Evolutionary conservation across 1,284 basidiomycete genomes (phyloP).

Genomic region (Cutaneotrichosporon cutaneum): DNA sequence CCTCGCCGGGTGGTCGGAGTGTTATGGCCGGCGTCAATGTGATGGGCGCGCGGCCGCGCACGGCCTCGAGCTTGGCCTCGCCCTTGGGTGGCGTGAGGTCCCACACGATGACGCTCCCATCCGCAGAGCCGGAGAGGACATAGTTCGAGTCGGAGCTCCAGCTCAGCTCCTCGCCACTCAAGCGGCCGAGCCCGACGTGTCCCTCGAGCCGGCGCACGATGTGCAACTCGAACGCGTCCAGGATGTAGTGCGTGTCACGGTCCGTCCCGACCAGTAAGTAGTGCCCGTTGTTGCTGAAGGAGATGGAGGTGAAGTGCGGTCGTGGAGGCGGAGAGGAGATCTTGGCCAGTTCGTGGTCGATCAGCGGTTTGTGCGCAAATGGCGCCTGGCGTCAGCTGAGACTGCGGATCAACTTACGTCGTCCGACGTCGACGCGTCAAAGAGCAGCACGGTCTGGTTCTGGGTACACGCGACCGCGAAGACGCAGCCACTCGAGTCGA

Average conservation of each 20-base stretch:
- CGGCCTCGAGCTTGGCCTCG: constrained; percentile 10
- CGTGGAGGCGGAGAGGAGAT: constrained; percentile 79
- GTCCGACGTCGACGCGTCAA: constrained; percentile 85
- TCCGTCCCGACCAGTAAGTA: constrained; percentile 90
- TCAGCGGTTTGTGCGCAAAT: constrained; percentile 72
- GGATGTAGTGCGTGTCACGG: constrained; percentile 84
- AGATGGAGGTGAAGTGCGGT: constrained; percentile 85
- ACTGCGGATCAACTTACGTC: constrained; percentile 54
- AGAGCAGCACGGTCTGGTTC: constrained; percentile 75
- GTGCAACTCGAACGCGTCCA: constrained; percentile 82
- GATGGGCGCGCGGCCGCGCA: constrained; percentile 54
- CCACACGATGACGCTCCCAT: constrained; percentile 78
- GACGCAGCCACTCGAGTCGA: constrained; percentile 83
- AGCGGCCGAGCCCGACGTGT: constrained; percentile 73
- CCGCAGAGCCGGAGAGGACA: constrained; percentile 68
- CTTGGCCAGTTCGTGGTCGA: constrained; percentile 70
- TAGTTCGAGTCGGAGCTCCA: constrained; percentile 92
- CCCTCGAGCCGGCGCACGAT: constrained; percentile 80
- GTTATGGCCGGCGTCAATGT: constrained; percentile 62
- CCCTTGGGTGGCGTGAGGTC: constrained; percentile 57
- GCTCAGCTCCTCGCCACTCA: constrained; percentile 82
- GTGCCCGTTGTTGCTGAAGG: constrained; percentile 86
- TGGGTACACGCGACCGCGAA: constrained; percentile 90
- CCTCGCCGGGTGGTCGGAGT: constrained; percentile 52
- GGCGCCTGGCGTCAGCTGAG: constrained; percentile 59